Evolutionary conservation across 164 flowering plant genomes (phyloP).

Genomic region (Vitis rupestris): DNA sequence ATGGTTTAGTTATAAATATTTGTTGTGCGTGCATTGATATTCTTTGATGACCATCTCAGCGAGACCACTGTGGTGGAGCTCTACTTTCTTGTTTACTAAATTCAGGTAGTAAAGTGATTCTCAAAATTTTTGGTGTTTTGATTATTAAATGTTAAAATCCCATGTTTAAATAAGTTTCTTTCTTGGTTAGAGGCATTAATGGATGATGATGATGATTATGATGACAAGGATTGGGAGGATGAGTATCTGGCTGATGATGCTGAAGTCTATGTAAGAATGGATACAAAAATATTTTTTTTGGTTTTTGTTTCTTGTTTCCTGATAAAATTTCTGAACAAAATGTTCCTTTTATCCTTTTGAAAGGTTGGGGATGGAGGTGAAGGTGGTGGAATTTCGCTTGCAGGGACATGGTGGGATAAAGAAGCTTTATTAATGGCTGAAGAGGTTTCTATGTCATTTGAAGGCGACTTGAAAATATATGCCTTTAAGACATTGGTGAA

Average conservation of each 20-base stretch:
- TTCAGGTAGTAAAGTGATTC: too few species aligned
- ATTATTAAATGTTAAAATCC: neutral
- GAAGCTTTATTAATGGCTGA: constrained; percentile 70
- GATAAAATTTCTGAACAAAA: too few species aligned
- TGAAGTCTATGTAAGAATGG: constrained; percentile 50
- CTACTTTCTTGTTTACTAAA: too few species aligned
- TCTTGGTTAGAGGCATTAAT: constrained; percentile 23
- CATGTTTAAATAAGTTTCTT: constrained; percentile 2
- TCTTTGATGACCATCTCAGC: neutral
- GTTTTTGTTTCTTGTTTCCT: neutral
- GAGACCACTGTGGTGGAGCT: neutral
- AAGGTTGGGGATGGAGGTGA: constrained; percentile 90
- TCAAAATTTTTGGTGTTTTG: too few species aligned
- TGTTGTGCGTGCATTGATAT: neutral
- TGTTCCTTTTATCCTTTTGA: constrained; percentile 3
- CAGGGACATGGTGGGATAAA: constrained; percentile 85
- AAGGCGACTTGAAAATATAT: constrained; percentile 68
- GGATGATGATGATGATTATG: constrained; percentile 39
- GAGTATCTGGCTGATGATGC: constrained; percentile 42
- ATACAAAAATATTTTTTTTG: neutral
- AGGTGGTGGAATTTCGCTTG: constrained; percentile 83
- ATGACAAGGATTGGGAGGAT: constrained; percentile 30
- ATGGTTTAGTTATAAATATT: neutral
- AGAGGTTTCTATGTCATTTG: constrained; percentile 54
- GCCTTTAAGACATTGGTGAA: constrained; percentile 69